Conservation (phyloP, 345 rosid genomes). For the Citrus maxima region DNA sequence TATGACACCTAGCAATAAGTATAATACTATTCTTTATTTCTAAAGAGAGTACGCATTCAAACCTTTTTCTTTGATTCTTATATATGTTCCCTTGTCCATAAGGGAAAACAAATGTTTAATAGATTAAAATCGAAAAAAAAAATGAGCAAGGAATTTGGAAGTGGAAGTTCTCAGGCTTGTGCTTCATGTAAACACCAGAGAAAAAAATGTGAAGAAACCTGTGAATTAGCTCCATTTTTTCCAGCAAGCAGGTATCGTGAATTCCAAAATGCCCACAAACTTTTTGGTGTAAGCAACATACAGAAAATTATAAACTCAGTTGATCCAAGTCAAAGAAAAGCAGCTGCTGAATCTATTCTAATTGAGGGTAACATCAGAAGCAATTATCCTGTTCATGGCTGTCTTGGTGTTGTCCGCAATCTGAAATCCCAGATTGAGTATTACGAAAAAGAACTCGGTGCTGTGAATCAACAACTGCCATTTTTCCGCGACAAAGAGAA, state of each 20-base stretch:
- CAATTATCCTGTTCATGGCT: slow-evolving; percentile 18
- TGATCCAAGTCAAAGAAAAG: slow-evolving; percentile 7
- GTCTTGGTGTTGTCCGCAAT: slow-evolving; percentile 1
- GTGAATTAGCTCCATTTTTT: slow-evolving; percentile 21
- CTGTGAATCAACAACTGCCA: slow-evolving; percentile 2
- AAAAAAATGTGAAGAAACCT: slow-evolving; percentile 17
- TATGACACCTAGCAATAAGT: too few species aligned
- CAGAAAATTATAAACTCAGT: slow-evolving; percentile 13
- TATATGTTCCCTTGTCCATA: not conserved
- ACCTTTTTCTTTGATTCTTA: not conserved
- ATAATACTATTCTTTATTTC: too few species aligned
- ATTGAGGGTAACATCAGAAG: slow-evolving; percentile 7
- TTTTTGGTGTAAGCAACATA: slow-evolving; percentile 23
- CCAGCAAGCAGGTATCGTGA: slow-evolving; percentile 9
- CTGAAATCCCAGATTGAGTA: slow-evolving; percentile 12
- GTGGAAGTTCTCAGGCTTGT: slow-evolving; percentile 9
- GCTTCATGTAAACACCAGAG: slow-evolving; percentile 22
- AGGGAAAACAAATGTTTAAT: not conserved
- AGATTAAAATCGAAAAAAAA: not conserved
- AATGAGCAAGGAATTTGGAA: slow-evolving; percentile 3
- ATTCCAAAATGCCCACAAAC: slow-evolving; percentile 19
- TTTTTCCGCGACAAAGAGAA: not conserved
- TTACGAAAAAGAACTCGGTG: slow-evolving; percentile 1
- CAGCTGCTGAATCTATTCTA: slow-evolving; percentile 24
- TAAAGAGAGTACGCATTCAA: too few species aligned